Evolutionary conservation across 192 early-diverging fungal species (phyloP).

Genomic region (Cetraspora pellucida): DNA sequence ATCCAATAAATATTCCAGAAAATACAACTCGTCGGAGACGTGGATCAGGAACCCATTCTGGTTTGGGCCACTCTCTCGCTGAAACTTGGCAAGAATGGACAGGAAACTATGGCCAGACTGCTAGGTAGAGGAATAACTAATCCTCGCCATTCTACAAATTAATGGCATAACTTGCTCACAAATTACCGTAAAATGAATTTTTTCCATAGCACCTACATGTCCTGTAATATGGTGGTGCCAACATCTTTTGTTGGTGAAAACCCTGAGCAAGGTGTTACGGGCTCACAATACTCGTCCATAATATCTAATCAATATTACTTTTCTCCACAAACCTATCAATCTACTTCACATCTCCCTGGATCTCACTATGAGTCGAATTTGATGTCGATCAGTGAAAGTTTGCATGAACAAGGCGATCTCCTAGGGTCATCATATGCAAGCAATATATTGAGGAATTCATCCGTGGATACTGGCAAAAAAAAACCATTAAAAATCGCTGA

Average conservation of each 20-base stretch:
- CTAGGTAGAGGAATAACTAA: slow-evolving; percentile 11
- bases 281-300: neutral
- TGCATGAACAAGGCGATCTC: neutral
- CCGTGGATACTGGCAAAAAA: too few species aligned
- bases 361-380: too few species aligned
- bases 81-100: slow-evolving; percentile 26
- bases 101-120: slow-evolving; percentile 4
- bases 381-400: too few species aligned
- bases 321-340: neutral
- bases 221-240: slow-evolving; percentile 24
- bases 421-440: neutral
- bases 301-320: neutral
- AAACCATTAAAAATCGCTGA: neutral
- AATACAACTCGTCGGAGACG: neutral
- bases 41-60: neutral
- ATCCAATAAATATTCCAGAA: slow-evolving; percentile 27
- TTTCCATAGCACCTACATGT: slow-evolving; percentile 31
- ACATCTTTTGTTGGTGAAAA: slow-evolving; percentile 18
- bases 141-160: neutral
- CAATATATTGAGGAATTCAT: neutral
- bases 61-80: neutral
- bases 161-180: neutral
- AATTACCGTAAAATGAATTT: neutral
- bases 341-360: too few species aligned
- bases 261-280: neutral